Percentiles rank a stretch among this genome's conserved stretches.
phyloP scores from a whole-genome alignment of 75 land plant genomes.

The Chamaecyparis obtusa region DNA sequence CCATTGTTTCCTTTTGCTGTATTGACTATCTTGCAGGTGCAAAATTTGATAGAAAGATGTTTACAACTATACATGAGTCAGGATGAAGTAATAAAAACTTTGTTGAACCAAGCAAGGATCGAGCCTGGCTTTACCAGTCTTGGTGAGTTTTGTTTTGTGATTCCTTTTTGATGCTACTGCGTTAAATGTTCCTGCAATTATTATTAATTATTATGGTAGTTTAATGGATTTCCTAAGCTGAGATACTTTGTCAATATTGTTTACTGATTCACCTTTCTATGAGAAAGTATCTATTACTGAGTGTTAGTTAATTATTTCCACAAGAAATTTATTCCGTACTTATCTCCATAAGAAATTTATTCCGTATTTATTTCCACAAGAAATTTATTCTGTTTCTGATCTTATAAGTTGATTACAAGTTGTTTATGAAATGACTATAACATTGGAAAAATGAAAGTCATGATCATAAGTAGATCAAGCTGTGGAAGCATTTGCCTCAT shows the following conservation, averaged over 20 bases:
- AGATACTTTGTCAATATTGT: not conserved
- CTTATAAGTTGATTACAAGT: not conserved
- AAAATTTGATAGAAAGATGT: conserved; percentile 79
- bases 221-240: not conserved
- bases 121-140: conserved; percentile 84
- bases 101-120: conserved; percentile 64
- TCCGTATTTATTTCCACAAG: not conserved
- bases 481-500: no score
- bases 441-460: not conserved
- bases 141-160: conserved; percentile 33
- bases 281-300: not conserved
- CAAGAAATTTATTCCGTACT: not conserved
- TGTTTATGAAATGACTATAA: not conserved
- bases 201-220: not conserved
- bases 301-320: not conserved
- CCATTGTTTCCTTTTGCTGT: conserved; percentile 1
- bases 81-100: conserved; percentile 75
- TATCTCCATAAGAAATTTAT: not conserved
- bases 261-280: not conserved
- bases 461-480: no score
- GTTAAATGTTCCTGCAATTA: not conserved
- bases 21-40: conserved; percentile 45
- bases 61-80: conserved; percentile 76
- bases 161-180: not conserved
- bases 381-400: not conserved